These are phyloP conservation scores for Lipomyces mesembrius DNA, from an alignment of 805 yeast species.

Conservation along the genomic window DNA sequence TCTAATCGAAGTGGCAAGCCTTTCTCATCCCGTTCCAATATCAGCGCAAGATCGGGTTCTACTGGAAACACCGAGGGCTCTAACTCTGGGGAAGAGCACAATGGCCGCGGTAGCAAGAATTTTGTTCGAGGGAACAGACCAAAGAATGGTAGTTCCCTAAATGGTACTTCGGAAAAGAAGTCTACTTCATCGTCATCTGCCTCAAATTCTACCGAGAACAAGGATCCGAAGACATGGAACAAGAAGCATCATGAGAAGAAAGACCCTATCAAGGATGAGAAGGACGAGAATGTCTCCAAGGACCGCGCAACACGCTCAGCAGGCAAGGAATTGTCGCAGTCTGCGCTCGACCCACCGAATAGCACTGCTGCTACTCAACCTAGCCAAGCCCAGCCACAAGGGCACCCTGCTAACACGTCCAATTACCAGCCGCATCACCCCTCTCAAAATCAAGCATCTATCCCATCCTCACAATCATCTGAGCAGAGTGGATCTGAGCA, in stretches of 20 bases:
- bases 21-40: constrained; percentile 21
- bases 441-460: neutral
- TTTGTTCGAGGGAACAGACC: constrained; percentile 28
- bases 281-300: constrained; percentile 14
- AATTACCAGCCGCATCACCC: constrained; percentile 5
- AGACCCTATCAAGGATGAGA: constrained; percentile 14
- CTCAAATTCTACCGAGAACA: constrained; percentile 16
- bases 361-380: neutral
- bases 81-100: constrained; percentile 23
- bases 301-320: constrained; percentile 2
- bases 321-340: constrained; percentile 8
- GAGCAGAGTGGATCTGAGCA: neutral
- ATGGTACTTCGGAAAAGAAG: constrained; percentile 28
- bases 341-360: neutral
- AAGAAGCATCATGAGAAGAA: constrained; percentile 28
- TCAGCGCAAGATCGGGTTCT: constrained; percentile 15
- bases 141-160: constrained; percentile 31
- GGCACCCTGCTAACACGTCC: neutral
- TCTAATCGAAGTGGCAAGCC: constrained; percentile 43
- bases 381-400: constrained; percentile 6
- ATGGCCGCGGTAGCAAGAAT: constrained; percentile 22
- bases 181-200: constrained; percentile 16
- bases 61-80: constrained; percentile 8
- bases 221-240: constrained; percentile 8
- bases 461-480: neutral